phyloP scores from a whole-genome alignment of 345 rosid species.

The Bruguiera parviflora region DNA sequence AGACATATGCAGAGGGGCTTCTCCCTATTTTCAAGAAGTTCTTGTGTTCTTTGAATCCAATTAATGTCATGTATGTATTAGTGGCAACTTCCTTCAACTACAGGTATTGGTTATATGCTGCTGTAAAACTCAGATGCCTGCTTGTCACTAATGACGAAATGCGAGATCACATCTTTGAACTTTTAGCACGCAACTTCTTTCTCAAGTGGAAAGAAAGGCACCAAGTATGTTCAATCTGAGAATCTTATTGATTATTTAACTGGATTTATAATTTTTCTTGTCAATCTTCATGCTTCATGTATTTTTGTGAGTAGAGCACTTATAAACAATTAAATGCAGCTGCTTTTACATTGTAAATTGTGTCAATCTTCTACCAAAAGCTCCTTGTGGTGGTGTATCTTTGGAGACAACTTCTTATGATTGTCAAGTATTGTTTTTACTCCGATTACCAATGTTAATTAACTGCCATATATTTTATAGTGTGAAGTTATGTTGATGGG shows the following conservation, averaged over 20 bases:
- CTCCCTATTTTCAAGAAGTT: not conserved
- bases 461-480: too few relatives aligned
- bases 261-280: not conserved
- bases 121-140: conserved; percentile 71
- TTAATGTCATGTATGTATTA: not conserved
- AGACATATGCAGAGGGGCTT: not conserved
- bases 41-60: not conserved
- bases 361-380: not conserved
- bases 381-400: not conserved
- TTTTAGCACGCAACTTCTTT: conserved; percentile 62
- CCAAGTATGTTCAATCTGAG: conserved; percentile 37
- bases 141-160: conserved; percentile 89
- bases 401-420: not conserved
- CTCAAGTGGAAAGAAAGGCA: conserved; percentile 88
- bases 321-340: not conserved
- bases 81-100: not conserved
- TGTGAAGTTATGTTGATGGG: too few relatives aligned
- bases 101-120: conserved; percentile 93
- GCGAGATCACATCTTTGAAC: conserved; percentile 94
- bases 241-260: not conserved
- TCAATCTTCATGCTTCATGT: not conserved
- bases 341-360: conserved; percentile 3
- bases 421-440: not conserved
- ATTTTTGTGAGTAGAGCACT: not conserved
- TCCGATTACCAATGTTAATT: too few relatives aligned